Evolutionary conservation across 352 stramenopile genomes (phyloP), one percentile per base, ranked within the genome.

Genomic region (Peronospora farinosa): DNA sequence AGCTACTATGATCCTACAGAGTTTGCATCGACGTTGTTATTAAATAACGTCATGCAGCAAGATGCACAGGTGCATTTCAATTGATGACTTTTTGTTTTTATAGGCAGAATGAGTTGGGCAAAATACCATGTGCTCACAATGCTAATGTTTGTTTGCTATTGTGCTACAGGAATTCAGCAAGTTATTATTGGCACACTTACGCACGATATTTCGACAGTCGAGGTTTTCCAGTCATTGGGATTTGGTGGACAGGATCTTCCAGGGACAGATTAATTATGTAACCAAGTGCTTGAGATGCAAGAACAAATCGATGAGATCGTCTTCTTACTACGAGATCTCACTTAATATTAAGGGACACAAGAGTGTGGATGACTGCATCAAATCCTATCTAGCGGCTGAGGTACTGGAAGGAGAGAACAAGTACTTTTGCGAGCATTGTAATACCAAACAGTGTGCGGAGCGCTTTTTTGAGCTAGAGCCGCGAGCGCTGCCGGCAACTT

Each of bases 41-140:
- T 95, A 8, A 87, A 95, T 51, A 83, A 81, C 44, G 77, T 80
- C 6, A 62, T 92, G 53, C 85, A 95, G 44, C 85, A 95, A 56
- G 85, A 95, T 60, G 83, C 80, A 12, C 83, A 95, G 72, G 81
- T 91, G 15, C n/a, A 17, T 23, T 35, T 12, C 1, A 6, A 21
- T 21, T 21, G 1, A 21, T 21, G 19, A n/a, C n/a, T n/a, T n/a
- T n/a, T n/a, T n/a, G 19, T 21, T 1, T 21, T 3, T 21, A 21
- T 21, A 21, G 1, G 19, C 19, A 21, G 3, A 21, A 21, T 21
- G 19, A 3, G 19, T 21, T 21, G 19, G 19, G 19, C 3, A 1
- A 21, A n/a, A n/a, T n/a, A n/a, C n/a, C n/a, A 5, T 30, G 52
- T 7, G 16, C 32, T 60, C 38, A 12, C 2, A 2, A 47, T 52